These are phyloP conservation scores for Teunomyces cretensis DNA, from an alignment of 805 yeast species.

Conservation along the genomic window DNA sequence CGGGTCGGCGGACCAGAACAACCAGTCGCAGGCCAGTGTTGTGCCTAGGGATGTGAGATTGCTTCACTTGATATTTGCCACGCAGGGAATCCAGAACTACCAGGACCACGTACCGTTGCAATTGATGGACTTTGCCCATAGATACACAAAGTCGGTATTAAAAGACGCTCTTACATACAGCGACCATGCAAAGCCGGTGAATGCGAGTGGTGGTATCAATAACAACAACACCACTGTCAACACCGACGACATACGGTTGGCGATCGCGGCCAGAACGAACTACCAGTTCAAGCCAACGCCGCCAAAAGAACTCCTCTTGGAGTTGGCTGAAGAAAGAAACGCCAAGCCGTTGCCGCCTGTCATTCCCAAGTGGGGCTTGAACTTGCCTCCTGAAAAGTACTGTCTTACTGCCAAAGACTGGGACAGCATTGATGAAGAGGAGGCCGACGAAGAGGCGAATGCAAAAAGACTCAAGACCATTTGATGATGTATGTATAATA, in stretches of 20 bases:
- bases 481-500: background rate
- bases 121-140: constrained; percentile 93
- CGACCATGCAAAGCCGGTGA: constrained; percentile 65
- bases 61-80: constrained; percentile 85
- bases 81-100: constrained; percentile 87
- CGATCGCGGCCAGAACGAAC: constrained; percentile 91
- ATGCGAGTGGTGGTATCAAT: constrained; percentile 26
- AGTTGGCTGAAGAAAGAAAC: constrained; percentile 89
- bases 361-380: constrained; percentile 85
- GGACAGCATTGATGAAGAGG: constrained; percentile 38
- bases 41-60: constrained; percentile 90
- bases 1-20: background rate
- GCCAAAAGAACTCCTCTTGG: constrained; percentile 87
- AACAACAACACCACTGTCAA: constrained; percentile 56
- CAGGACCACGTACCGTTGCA: constrained; percentile 96
- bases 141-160: constrained; percentile 81
- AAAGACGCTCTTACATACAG: constrained; percentile 87
- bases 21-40: constrained; percentile 16
- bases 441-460: constrained; percentile 9
- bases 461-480: constrained; percentile 10
- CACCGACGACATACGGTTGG: constrained; percentile 88
- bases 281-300: constrained; percentile 94
- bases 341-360: constrained; percentile 88
- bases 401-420: constrained; percentile 85
- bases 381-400: constrained; percentile 96